phyloP scores from a whole-genome alignment of 768 basidiomycete genomes.

The Grammothele lineata region DNA sequence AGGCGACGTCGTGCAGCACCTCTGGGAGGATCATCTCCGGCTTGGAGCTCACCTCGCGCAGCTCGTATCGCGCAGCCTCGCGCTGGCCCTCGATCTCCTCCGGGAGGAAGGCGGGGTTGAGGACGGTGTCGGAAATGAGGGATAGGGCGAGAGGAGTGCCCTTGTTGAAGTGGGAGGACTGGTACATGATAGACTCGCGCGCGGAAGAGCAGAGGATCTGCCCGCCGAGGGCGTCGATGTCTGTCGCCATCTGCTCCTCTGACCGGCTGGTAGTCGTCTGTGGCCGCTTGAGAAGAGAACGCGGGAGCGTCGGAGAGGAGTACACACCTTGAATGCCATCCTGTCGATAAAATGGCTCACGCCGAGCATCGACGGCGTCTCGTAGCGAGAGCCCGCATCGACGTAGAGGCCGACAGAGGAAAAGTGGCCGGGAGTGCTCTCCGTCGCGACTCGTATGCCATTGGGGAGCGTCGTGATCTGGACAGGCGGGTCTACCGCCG shows the following conservation, averaged over 20 bases:
- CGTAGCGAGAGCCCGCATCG: slow-evolving; percentile 91
- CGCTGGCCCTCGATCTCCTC: slow-evolving; percentile 83
- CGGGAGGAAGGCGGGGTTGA: slow-evolving; percentile 66
- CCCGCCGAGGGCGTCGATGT: slow-evolving; percentile 82
- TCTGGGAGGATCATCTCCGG: slow-evolving; percentile 95
- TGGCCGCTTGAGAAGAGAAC: not conserved
- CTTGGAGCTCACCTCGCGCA: slow-evolving; percentile 81
- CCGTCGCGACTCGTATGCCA: slow-evolving; percentile 88
- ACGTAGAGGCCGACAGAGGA: slow-evolving; percentile 90
- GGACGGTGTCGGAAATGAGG: slow-evolving; percentile 87
- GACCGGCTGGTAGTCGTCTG: slow-evolving; percentile 75
- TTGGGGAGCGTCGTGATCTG: slow-evolving; percentile 86
- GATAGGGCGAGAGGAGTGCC: slow-evolving; percentile 79
- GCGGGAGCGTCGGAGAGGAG: not conserved
- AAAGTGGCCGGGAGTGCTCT: slow-evolving; percentile 89
- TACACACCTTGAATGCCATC: slow-evolving; percentile 89
- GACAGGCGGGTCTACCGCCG: slow-evolving; percentile 28
- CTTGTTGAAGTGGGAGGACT: slow-evolving; percentile 88
- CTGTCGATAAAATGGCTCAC: slow-evolving; percentile 91
- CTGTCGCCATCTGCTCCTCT: slow-evolving; percentile 72
- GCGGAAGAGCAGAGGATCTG: slow-evolving; percentile 90
- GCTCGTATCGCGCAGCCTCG: slow-evolving; percentile 87
- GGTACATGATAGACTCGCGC: slow-evolving; percentile 95
- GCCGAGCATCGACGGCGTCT: slow-evolving; percentile 66
- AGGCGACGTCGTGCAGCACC: slow-evolving; percentile 83